Conservation (phyloP, 2,329 filamentous ascomycete species). For the Phaeophleospora eucalypticola region DNA sequence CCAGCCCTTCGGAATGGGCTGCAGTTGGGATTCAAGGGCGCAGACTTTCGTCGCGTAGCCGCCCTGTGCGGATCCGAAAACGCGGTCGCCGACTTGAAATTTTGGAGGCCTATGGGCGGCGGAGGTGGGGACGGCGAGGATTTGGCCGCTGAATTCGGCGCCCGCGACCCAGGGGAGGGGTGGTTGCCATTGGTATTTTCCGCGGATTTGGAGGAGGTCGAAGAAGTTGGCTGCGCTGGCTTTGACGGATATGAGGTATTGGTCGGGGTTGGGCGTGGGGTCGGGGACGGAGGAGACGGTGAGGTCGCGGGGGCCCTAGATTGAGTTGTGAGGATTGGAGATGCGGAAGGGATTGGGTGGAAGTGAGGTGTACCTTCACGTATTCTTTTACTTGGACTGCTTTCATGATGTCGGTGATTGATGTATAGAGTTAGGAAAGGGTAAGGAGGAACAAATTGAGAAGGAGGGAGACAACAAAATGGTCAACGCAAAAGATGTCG, state of each 20-base stretch:
- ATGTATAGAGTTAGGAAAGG: not conserved
- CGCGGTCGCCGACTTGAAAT: constrained; percentile 73
- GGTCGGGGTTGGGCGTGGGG: constrained; percentile 63
- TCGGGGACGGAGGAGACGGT: constrained; percentile 69
- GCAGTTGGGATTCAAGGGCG: constrained; percentile 62
- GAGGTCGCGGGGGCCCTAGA: constrained; percentile 73
- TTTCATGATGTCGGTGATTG: constrained; percentile 54
- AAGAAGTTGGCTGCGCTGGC: constrained; percentile 94
- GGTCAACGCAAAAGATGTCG: no score
- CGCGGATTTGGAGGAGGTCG: constrained; percentile 89
- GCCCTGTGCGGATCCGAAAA: constrained; percentile 84
- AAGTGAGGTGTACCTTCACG: constrained; percentile 16
- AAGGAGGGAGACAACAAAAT: no score
- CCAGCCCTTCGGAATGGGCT: constrained; percentile 77
- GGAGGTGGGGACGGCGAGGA: constrained; percentile 60
- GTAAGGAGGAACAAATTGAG: not conserved
- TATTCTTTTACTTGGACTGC: constrained; percentile 47
- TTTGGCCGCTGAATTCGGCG: constrained; percentile 76
- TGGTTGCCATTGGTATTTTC: constrained; percentile 92
- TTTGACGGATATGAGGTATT: constrained; percentile 85
- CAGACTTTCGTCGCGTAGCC: constrained; percentile 76
- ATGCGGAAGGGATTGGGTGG: not conserved
- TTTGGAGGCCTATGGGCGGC: constrained; percentile 42
- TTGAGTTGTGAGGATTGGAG: constrained; percentile 2
- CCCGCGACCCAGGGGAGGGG: constrained; percentile 84